These are phyloP conservation scores for Tolypocladium guangdongense DNA, from an alignment of 2,329 filamentous ascomycete species.

Conservation along the genomic window DNA sequence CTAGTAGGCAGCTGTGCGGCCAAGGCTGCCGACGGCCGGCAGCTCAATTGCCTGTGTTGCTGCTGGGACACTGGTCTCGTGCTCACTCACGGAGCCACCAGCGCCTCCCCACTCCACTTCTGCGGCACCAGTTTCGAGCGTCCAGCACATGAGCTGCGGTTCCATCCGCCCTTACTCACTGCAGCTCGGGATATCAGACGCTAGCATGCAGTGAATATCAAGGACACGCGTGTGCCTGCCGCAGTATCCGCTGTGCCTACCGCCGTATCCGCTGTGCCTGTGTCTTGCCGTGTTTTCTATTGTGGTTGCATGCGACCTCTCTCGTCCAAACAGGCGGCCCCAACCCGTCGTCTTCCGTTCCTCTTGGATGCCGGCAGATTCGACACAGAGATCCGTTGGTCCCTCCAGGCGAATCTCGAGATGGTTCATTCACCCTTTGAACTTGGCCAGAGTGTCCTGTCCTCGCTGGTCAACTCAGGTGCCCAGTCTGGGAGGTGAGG, in stretches of 20 bases:
- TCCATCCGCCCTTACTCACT: background rate
- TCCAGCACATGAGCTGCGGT: background rate
- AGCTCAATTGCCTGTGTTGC: background rate
- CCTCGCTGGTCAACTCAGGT: background rate
- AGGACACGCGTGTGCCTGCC: background rate
- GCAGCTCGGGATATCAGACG: background rate
- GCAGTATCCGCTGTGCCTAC: background rate
- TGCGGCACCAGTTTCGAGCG: background rate
- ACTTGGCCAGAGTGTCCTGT: constrained; percentile 55
- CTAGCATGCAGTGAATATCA: background rate
- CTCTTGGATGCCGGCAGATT: background rate
- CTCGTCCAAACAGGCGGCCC: background rate
- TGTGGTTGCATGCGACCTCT: background rate
- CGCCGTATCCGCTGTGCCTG: background rate
- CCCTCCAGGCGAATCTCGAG: background rate
- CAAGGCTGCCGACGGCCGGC: background rate
- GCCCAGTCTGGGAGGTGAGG: background rate
- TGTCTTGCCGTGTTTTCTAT: background rate
- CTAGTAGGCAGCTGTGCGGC: background rate
- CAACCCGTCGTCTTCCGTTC: background rate
- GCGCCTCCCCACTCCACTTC: background rate
- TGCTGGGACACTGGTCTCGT: background rate
- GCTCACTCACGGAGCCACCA: background rate
- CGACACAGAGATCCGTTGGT: background rate
- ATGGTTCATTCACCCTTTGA: constrained; percentile 44